Evolutionary conservation across 2,329 filamentous ascomycete genomes (phyloP).

Genomic region (Aspergillus pseudoglaucus): DNA sequence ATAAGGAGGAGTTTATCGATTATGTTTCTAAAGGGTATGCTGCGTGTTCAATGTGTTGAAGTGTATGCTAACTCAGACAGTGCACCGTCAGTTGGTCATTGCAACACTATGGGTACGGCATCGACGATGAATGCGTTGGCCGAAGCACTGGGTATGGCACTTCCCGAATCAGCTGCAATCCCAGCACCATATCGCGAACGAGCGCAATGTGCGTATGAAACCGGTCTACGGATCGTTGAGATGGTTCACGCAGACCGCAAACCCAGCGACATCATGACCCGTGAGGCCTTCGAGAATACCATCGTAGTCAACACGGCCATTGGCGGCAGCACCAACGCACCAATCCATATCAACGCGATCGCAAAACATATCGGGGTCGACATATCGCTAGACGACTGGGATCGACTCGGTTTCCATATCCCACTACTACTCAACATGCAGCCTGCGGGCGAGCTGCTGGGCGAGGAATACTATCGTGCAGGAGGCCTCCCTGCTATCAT

Average conservation of each 20-base stretch:
- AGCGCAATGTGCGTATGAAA: slow-evolving; percentile 44
- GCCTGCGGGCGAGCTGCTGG: slow-evolving; percentile 48
- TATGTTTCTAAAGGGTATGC: slow-evolving; percentile 39
- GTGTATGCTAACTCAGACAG: slow-evolving; percentile 14
- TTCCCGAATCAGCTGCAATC: slow-evolving; percentile 48
- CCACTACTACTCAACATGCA: slow-evolving; percentile 51
- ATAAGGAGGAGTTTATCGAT: slow-evolving; percentile 40
- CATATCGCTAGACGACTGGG: slow-evolving; percentile 50
- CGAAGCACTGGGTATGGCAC: slow-evolving; percentile 48
- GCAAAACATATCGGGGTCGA: slow-evolving; percentile 49
- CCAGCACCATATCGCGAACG: slow-evolving; percentile 47
- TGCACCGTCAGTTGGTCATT: slow-evolving; percentile 44
- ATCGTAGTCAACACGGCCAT: slow-evolving; percentile 51
- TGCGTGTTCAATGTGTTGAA: background rate
- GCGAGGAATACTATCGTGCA: slow-evolving; percentile 50
- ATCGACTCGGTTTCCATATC: slow-evolving; percentile 44
- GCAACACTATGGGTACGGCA: slow-evolving; percentile 51
- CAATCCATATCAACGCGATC: slow-evolving; percentile 51
- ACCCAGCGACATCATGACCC: slow-evolving; percentile 51
- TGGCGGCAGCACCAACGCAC: slow-evolving; percentile 52
- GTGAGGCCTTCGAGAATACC: slow-evolving; percentile 51
- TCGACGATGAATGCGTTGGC: slow-evolving; percentile 49
- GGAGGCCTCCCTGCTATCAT: slow-evolving; percentile 50
- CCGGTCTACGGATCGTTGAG: slow-evolving; percentile 45
- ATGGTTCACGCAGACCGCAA: slow-evolving; percentile 46